phyloP scores from a whole-genome alignment of 345 rosid species.

The Hypericum androsaemum region DNA sequence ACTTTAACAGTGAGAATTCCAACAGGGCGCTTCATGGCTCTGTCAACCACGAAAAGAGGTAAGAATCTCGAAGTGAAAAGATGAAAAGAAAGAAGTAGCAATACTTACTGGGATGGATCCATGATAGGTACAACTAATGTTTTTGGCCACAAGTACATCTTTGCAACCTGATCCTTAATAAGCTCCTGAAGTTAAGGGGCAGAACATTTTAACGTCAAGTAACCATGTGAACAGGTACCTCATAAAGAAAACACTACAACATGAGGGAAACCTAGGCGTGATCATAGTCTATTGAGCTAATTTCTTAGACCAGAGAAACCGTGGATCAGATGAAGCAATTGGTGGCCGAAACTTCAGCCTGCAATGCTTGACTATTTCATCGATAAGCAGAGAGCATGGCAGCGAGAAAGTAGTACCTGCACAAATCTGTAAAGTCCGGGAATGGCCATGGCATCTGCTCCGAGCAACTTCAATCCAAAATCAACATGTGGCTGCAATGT shows the following conservation, averaged over 20 bases:
- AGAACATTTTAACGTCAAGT: not conserved
- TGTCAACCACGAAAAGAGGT: conserved; percentile 9
- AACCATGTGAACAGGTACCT: not conserved
- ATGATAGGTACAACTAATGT: conserved; percentile 36
- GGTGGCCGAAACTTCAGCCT: no score
- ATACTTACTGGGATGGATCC: conserved; percentile 36
- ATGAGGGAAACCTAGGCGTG: no score
- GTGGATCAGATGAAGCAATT: no score
- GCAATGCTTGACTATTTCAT: not conserved
- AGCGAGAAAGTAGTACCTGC: conserved; percentile 25
- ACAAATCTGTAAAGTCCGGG: conserved; percentile 35
- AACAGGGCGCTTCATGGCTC: conserved; percentile 35
- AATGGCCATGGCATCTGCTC: conserved; percentile 43
- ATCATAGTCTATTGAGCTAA: no score
- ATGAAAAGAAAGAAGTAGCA: not conserved
- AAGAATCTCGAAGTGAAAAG: no score
- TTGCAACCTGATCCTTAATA: conserved; percentile 33
- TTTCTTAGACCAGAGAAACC: no score
- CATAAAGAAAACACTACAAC: not conserved
- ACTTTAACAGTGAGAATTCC: conserved; percentile 45
- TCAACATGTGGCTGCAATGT: conserved; percentile 38
- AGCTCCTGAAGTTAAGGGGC: conserved; percentile 26
- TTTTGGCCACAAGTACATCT: conserved; percentile 46
- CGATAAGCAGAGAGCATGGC: not conserved
- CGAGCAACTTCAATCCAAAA: conserved; percentile 38